Evolutionary conservation across 129 eudicot genomes (phyloP), one percentile per base, ranked within the genome.

Genomic region (Flaveria ramosissima): DNA sequence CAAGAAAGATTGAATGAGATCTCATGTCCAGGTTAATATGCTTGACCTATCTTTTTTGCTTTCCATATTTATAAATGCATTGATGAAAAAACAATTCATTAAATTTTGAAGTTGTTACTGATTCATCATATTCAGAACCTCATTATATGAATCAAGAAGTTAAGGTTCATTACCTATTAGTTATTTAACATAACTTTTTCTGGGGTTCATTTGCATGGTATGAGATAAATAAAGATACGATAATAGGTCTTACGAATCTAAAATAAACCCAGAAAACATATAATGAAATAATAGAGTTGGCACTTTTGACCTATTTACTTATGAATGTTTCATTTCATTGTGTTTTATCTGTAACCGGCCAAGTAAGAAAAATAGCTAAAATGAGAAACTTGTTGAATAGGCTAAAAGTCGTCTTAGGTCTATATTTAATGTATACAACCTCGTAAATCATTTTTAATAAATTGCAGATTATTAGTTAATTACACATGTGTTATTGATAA

Each of bases 21-120:
- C 79, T 79, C 91, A 41, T 91, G 98, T 80, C 98, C 98, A 87
- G 98, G 97, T 80, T 80, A 62, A 21, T 56, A 80, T 56, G 48
- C 64, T 61, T 70, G 61, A 41, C 24, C 56, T 17, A 32, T 79
- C 55, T 20, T 36, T 79, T 59, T 16, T 51, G 50, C 3, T 26
- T 57, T 46, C 14, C 32, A 27, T 39, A 42, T 67, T 32, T 50
- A 20, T 77, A 50, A 17, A 43, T 74, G 70, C 27, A 46, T 45
- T 24, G 71, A 48, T 48, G 3, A 23, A 23, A 68, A 68, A 13
- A 24, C 26, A 26, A 3, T 42, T 15, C 9, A 6, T 14, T 7
- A 6, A 8, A 15, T 6, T 9, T 21, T 77, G 9, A 55, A 55
- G 70, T 69, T 77, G 9, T 77, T 77, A 26, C 23, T 32, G 47